Base-by-base conservation (phyloP, 129 eudicot species). In the Flaveria bidentis region DNA sequence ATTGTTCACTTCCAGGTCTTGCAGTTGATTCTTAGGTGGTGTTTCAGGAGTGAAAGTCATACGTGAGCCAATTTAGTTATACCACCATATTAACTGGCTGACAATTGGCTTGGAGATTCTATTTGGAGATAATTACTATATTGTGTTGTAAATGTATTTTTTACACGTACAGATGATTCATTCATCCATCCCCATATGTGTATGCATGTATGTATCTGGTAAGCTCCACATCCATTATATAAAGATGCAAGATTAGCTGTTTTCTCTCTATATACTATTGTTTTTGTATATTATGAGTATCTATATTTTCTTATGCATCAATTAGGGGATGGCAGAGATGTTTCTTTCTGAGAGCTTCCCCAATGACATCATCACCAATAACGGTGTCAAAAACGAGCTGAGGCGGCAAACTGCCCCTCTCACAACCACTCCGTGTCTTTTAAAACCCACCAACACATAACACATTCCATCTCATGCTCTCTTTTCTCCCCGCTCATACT, bases 101-200 rank as follows among this genome's bases (percentile, higher is more conserved):
- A 36, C 45, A 7, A 15, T 63, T 63, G 68, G 69, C 2, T 64
- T 64, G 5, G 69, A 64, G 23, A 15, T 64, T 64, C 6, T 33
- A 33, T 26, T 33, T 30, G 11, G 47, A 64, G 69, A 64, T 36
- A 30, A 15, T 69, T 50, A 13, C 44, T 69, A 17, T 71, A n/a
- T 61, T 50, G 20, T 51, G 75, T 51, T 70, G 62, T 71, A 50
- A 17, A 50, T 71, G 67, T 61, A 61, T 30, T 28, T 71, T 70
- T 71, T 71, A 71, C 75, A 30, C 47, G 46, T 70, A 50, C 75
- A 49, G 42, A 41, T 4, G 9, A 10, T 67, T 41, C 28, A 67
- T 18, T 17, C 9, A 61, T 25, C 67, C 42, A n/a, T 53, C 23
- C 60, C 16, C 16, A 16, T 51, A 51, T 51, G 18, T 50, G 15